Percentiles rank a stretch among this genome's conserved stretches.
Evolutionary conservation across 31 red algal genomes (phyloP).

Genomic region (Bonnemaisonia californica): DNA sequence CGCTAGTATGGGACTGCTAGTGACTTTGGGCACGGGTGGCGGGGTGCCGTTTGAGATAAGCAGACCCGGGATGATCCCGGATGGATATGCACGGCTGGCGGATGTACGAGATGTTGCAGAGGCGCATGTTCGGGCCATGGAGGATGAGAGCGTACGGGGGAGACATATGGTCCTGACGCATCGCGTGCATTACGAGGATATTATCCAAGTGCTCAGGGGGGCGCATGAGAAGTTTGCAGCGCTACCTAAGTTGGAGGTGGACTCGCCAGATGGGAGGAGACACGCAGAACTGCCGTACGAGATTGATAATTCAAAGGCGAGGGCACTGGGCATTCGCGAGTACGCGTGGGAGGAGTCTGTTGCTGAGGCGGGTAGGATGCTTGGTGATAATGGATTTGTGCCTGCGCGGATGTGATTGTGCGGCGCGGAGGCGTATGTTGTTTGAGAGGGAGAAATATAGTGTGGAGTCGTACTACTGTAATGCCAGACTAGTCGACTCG

Average conservation of each 20-base stretch:
- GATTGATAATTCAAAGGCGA: neutral
- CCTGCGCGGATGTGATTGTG: no score
- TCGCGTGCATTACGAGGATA: constrained; percentile 30
- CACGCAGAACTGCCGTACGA: neutral
- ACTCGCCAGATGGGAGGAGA: neutral
- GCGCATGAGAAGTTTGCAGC: neutral
- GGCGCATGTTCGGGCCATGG: constrained; percentile 37
- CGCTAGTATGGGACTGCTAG: neutral
- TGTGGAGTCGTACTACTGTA: no score
- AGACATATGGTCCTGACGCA: constrained; percentile 35
- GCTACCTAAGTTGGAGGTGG: neutral
- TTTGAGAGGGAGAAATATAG: no score
- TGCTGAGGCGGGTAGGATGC: neutral
- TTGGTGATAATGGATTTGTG: no score
- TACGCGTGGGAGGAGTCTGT: neutral
- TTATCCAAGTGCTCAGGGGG: neutral
- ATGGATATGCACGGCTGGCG: constrained; percentile 12
- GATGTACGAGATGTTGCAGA: constrained; percentile 38
- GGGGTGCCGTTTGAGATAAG: neutral
- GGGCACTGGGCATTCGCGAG: neutral
- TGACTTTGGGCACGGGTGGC: constrained; percentile 4
- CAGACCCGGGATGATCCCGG: constrained; percentile 22
- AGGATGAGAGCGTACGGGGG: constrained; percentile 16
- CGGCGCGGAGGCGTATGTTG: no score
- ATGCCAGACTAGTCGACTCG: no score